Conservation (phyloP, 345 rosid species). For the Citrus reticulata region DNA sequence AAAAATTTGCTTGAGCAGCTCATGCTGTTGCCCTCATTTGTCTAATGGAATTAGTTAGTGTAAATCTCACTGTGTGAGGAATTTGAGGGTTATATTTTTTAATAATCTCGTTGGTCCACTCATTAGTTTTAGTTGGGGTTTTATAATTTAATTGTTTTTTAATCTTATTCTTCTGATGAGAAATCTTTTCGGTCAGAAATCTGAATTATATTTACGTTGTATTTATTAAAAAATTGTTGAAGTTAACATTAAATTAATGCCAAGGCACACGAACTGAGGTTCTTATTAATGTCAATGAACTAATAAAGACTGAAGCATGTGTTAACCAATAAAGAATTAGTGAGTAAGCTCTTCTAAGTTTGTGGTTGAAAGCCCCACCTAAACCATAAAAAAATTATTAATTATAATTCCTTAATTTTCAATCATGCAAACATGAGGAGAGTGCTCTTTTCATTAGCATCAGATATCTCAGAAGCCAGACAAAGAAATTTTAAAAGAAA, state of each 20-base stretch:
- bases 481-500: constrained; percentile 23
- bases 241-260: neutral
- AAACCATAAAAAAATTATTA: constrained; percentile 10
- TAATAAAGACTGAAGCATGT: constrained; percentile 2
- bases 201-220: neutral
- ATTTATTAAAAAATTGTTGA: no score
- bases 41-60: constrained; percentile 8
- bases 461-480: constrained; percentile 15
- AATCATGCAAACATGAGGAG: constrained; percentile 60
- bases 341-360: constrained; percentile 1
- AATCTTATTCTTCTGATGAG: constrained; percentile 7
- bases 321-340: neutral
- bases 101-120: constrained; percentile 19
- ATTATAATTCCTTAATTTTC: constrained; percentile 23
- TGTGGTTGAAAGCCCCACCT: constrained; percentile 23
- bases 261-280: constrained; percentile 7
- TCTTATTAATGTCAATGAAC: constrained; percentile 7
- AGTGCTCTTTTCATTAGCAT: constrained; percentile 15
- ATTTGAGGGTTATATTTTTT: constrained; percentile 13
- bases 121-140: constrained; percentile 17
- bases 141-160: neutral
- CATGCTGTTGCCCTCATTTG: constrained; percentile 23
- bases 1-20: constrained; percentile 20
- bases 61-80: constrained; percentile 11
- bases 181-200: constrained; percentile 21